Conservation (phyloP, 371 early-diverging fungal species). For the Mortierella sp. region DNA sequence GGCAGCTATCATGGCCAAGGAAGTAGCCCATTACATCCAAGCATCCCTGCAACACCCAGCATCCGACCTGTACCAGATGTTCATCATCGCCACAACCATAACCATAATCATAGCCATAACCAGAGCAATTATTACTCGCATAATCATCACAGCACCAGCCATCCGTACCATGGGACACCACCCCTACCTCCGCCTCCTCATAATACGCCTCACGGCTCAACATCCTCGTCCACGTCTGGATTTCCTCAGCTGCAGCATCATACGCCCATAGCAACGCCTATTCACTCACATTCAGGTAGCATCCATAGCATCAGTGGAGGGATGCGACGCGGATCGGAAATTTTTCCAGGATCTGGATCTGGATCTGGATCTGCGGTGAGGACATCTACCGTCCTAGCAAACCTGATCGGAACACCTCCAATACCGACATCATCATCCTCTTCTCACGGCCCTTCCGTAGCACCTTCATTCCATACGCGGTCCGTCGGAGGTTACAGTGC, state of each 20-base stretch:
- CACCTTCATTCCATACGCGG: constrained; percentile 19
- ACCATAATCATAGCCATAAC: constrained; percentile 14
- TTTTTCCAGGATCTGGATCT: constrained; percentile 10
- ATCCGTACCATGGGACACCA: constrained; percentile 30
- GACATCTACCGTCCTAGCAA: constrained; percentile 29
- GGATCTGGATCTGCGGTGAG: constrained; percentile 19
- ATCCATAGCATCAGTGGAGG: constrained; percentile 16
- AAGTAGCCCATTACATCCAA: constrained; percentile 7
- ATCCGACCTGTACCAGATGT: constrained; percentile 48
- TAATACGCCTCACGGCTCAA: constrained; percentile 39
- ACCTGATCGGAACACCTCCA: constrained; percentile 38
- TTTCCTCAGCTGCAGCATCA: constrained; percentile 6
- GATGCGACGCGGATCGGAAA: constrained; percentile 42
- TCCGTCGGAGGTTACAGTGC: constrained; percentile 29
- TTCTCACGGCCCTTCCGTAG: constrained; percentile 4
- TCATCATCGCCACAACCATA: constrained; percentile 19
- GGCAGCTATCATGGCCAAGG: constrained; percentile 1
- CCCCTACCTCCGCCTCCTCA: constrained; percentile 36
- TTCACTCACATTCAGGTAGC: constrained; percentile 29
- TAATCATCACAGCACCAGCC: constrained; percentile 1
- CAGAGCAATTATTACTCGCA: constrained; percentile 9
- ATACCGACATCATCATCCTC: constrained; percentile 3
- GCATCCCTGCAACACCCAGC: constrained; percentile 44
- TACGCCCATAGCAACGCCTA: constrained; percentile 24
- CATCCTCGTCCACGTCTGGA: constrained; percentile 32